Conservation (phyloP, 441 rosid genomes). For the Aquilaria agallochum region DNA sequence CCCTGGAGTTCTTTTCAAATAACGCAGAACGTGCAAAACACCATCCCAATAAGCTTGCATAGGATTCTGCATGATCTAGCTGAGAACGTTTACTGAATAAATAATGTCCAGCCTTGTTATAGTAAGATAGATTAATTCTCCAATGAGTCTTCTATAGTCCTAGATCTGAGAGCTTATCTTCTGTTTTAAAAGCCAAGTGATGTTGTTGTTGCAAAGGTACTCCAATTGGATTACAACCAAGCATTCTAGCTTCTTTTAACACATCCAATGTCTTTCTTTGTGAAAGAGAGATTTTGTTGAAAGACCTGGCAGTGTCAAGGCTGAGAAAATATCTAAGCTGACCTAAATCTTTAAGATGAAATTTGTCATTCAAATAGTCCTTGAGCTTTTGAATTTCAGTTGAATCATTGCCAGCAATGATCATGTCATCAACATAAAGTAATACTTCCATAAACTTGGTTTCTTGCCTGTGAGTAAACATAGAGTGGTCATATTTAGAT, state of each 20-base stretch:
- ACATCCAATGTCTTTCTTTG: neutral
- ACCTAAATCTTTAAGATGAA: neutral
- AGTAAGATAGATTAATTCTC: neutral
- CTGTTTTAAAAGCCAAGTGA: neutral
- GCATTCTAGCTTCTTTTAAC: neutral
- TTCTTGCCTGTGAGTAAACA: neutral
- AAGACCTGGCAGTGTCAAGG: neutral
- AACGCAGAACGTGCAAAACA: neutral
- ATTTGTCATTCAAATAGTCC: neutral
- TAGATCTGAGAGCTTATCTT: neutral
- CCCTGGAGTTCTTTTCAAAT: neutral
- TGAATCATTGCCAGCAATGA: too few relatives aligned
- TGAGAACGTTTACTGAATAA: neutral
- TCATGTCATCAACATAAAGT: conserved; percentile 11
- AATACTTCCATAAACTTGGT: neutral
- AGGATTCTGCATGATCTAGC: neutral
- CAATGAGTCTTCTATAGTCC: neutral
- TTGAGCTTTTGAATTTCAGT: neutral
- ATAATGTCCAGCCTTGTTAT: neutral
- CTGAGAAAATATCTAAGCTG: neutral
- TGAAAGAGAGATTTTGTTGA: too few relatives aligned
- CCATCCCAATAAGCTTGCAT: neutral
- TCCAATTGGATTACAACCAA: neutral
- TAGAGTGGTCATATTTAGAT: neutral
- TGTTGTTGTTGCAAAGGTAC: neutral